Base-by-base conservation (phyloP, 805 yeast genomes). In the Pichia phayaonensis region DNA sequence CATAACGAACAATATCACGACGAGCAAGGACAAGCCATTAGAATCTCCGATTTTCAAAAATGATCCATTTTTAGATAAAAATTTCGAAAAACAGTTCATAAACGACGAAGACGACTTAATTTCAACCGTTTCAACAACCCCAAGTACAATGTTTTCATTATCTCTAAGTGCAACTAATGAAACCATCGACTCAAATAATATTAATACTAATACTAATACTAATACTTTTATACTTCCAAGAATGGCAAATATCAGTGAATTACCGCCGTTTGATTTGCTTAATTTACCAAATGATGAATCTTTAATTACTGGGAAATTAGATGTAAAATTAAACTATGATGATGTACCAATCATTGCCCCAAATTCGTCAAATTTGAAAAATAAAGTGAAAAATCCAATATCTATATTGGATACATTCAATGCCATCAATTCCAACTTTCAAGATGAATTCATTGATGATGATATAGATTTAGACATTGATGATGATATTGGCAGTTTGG, bases 41-140 rank as follows among this genome's bases (percentile, higher is more conserved):
- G 34, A 40, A 36, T 44, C 51, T 13, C 51, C 47, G n/a, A 20
- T 21, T 8, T 41, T 44, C 13, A 42, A 42, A 18, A 43, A 41
- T 24, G 47, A 50, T 16, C 54, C 56, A 41, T 51, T 56, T 7
- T 54, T 59, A 18, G 57, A 59, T 40, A 16, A 40, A 22, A 40
- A 40, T 8, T 20, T 18, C 22, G 44, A 34, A 20, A 21, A 8
- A 13, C 20, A 36, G 1, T 45, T 42, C 27, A 47, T 44, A 24
- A 47, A 50, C 8, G 62, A 60, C 36, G 63, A 62, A 40, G 61
- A 61, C 23, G 67, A 64, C 49, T 49, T 62, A 45, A 48, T 58
- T 7, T 60, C 65, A 16, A 57, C 64, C 18, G 54, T 56, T n/a
- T 57, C 58, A 16, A 56, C 56, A 13, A 59, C 62, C 16, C 60